Conservation (phyloP, 306 rosid species). For the Medicago lupulina region DNA sequence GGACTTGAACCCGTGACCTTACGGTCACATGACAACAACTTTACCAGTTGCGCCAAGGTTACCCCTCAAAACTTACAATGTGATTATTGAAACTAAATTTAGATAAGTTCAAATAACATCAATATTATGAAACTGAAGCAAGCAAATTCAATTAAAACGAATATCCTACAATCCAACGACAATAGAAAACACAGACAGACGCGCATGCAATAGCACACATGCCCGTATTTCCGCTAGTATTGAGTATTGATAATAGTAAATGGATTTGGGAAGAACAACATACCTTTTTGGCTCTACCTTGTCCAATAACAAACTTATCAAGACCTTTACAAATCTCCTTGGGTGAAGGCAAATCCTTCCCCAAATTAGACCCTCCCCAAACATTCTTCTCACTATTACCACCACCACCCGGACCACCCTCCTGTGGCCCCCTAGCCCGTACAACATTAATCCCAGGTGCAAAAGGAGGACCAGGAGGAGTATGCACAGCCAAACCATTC, state of each 20-base stretch:
- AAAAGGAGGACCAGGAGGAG: conserved; percentile 93
- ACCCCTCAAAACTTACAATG: no score
- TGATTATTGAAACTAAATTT: no score
- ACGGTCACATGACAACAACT: no score
- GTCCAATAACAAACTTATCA: conserved; percentile 95
- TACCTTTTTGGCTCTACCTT: conserved; percentile 91
- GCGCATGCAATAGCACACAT: no score
- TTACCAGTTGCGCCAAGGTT: no score
- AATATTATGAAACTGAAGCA: no score
- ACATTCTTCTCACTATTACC: conserved; percentile 56
- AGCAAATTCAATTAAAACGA: no score
- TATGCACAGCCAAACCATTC: conserved; percentile 86
- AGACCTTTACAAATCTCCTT: conserved; percentile 93
- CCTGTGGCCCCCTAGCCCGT: conserved; percentile 64
- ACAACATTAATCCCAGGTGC: conserved; percentile 74
- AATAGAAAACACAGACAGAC: no score
- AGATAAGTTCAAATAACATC: no score
- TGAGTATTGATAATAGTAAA: not conserved
- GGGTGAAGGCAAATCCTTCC: conserved; percentile 89
- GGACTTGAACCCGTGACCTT: no score
- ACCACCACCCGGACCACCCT: conserved; percentile 32
- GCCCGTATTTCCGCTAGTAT: no score
- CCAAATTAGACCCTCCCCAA: conserved; percentile 96
- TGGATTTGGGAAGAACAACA: not conserved
- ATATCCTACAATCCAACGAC: no score